Evolutionary conservation across 257 asterid species (phyloP), one percentile per base, ranked within the genome.

Genomic region (Salvia splendens): DNA sequence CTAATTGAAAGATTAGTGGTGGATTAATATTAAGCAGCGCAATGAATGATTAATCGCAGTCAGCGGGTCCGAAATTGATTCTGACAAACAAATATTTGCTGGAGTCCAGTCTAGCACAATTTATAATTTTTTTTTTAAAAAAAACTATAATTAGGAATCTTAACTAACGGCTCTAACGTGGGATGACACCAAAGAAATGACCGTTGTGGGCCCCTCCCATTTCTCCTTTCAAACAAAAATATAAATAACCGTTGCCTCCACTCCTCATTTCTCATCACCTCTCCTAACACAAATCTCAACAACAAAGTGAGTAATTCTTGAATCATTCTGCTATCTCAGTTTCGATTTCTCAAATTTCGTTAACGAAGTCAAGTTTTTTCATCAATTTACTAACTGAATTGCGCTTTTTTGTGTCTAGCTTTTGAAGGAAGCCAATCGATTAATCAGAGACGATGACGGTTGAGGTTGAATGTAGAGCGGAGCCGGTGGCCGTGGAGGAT

Each of bases 101-200:
- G 88, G 82, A 74, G 32, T 75, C 72, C 88, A 82, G 85, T 43
- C 77, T 72, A 64, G 83, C 83, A 74, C 72, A 28, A 67, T 58
- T 69, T 53, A 64, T 53, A 50, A 61, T 45, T 56, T 16, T 54
- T 56, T 61, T 6, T 38, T 28, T 28, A 30, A 12, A 12, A 15
- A 24, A 33, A 75, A 10, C 16, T 7, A 38, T 56, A 36, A 35
- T 5, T 1, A 78, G 65, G 83, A 85, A 73, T 75, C 84, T 71
- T 74, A 88, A 88, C 96, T 74, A 88, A 88, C 96, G 96, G 94
- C 96, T 85, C 84, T 78, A 79, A 81, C 88, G 68, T 80, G 86
- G 80, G 70, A 67, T 81, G 87, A 66, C 86, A 79, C 60, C 85
- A 70, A 73, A 46, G 14, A 78, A 42, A 58, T 74, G 94, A 84